Evolutionary conservation across 257 asterid genomes (phyloP), one percentile per base, ranked within the genome.

Genomic region (Perilla frutescens): DNA sequence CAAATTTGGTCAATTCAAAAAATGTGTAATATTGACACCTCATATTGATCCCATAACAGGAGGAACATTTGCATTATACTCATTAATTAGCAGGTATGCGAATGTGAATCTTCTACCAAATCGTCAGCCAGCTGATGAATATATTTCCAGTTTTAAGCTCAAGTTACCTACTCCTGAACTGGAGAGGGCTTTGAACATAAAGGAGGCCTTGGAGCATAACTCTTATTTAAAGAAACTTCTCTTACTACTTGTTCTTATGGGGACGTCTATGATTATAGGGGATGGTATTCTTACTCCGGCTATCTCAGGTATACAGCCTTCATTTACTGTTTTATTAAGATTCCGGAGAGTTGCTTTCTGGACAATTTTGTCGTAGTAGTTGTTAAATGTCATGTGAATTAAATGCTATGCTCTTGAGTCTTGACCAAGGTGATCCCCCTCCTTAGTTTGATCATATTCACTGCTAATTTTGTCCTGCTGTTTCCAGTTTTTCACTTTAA

Each of bases 231-330:
- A 88, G 77, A 88, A 85, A 11, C 40, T 88, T 76, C 87, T 93
- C 68, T 82, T 93, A 68, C 66, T 91, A 41, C 87, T 93, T 68
- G 98, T 93, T 80, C 96, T 93, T 69, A 84, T 79, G 83, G 98
- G 98, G 69, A 91, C 98, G 3, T 93, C 97, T 60, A 89, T 93
- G 97, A 87, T 93, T 53, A 91, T 93, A 36, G 98, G 97, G 50
- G 98, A 93, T 67, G 97, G 98, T 72, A 91, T 93, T 81, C 81
- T 93, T 67, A 93, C 98, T 39, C 98, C 98, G 26, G 98, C 98
- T 49, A 91, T 93, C 66, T 91, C 98, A 81, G 98, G 98, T 91
- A 80, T 36, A 59, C 48, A 31, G 31, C n/a, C 34, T 50, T 62
- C 43, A 15, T 45, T 64, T 58, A 66, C 47, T 60, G 47, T 59